A percentile compares a stretch with the other conserved stretches of the same genome.
These are phyloP conservation scores for Alternaria viburni DNA, from an alignment of 2,329 filamentous ascomycete species.

Conservation along the genomic window DNA sequence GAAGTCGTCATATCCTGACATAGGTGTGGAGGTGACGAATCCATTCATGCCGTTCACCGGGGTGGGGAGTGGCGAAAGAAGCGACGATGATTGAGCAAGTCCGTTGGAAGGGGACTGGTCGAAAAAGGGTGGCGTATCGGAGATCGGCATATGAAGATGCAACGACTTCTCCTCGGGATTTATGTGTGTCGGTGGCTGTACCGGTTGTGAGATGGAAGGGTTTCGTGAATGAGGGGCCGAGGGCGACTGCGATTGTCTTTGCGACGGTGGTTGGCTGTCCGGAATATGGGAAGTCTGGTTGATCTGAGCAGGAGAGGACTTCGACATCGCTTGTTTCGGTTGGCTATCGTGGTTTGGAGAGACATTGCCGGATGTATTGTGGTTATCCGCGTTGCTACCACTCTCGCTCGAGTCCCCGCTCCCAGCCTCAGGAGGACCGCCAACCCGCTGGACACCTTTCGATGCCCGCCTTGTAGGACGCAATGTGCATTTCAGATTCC, in stretches of 20 bases:
- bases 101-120: conserved; percentile 50
- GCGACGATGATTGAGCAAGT: conserved; percentile 31
- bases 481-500: conserved; percentile 56
- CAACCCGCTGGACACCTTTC: conserved; percentile 48
- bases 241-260: conserved; percentile 42
- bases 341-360: conserved; percentile 42
- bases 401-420: conserved; percentile 46
- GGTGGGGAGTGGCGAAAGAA: conserved; percentile 49
- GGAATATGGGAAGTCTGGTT: conserved; percentile 21
- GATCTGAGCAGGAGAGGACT: conserved; percentile 29
- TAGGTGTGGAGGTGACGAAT: conserved; percentile 53
- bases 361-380: conserved; percentile 40
- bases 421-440: conserved; percentile 27
- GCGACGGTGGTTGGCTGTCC: conserved; percentile 23
- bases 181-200: conserved; percentile 38
- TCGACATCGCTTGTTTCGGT: conserved; percentile 29
- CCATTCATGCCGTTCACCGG: conserved; percentile 47
- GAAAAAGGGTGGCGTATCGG: conserved; percentile 49
- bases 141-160: conserved; percentile 30
- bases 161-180: conserved; percentile 43
- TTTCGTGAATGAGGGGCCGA: conserved; percentile 41
- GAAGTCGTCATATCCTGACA: conserved; percentile 57
- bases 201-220: conserved; percentile 40
- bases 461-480: conserved; percentile 57
- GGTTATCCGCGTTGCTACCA: conserved; percentile 38